Evolutionary conservation across 345 rosid species (phyloP).

Genomic region (Moricandia moricandioides): DNA sequence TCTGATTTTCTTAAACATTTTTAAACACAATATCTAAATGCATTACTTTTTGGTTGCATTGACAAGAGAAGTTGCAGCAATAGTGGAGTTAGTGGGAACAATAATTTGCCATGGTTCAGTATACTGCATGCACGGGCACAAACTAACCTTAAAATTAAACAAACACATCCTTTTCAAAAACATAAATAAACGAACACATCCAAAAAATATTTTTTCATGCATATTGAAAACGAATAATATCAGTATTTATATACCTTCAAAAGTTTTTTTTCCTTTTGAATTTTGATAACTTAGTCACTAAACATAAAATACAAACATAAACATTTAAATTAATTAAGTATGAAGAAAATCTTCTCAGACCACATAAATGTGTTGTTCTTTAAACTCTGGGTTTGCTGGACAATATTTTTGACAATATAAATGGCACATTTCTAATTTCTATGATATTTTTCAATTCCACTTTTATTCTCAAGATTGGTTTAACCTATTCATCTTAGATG

Average conservation of each 20-base stretch:
- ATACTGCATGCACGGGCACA: background rate
- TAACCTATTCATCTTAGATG: conserved; percentile 16
- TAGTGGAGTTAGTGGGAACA: background rate
- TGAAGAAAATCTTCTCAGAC: conserved; percentile 20
- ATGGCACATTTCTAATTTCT: background rate
- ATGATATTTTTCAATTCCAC: conserved; percentile 7
- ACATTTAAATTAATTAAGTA: background rate
- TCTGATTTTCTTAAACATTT: background rate
- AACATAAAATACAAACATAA: background rate
- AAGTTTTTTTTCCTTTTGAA: background rate
- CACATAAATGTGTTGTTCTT: background rate
- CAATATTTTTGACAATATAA: conserved; percentile 2
- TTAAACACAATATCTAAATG: background rate
- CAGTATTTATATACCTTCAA: background rate
- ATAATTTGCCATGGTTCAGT: background rate
- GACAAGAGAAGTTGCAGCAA: background rate
- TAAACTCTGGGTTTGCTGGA: background rate
- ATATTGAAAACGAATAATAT: background rate
- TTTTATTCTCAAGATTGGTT: background rate
- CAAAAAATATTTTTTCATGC: background rate
- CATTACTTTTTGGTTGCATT: background rate
- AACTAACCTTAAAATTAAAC: background rate
- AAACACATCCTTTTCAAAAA: background rate
- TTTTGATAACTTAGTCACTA: background rate
- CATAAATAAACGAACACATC: background rate